A percentile compares a stretch with the other conserved stretches of the same genome.
Conservation (phyloP, 1,284 basidiomycete species). For the Sphagnurus paluster region DNA sequence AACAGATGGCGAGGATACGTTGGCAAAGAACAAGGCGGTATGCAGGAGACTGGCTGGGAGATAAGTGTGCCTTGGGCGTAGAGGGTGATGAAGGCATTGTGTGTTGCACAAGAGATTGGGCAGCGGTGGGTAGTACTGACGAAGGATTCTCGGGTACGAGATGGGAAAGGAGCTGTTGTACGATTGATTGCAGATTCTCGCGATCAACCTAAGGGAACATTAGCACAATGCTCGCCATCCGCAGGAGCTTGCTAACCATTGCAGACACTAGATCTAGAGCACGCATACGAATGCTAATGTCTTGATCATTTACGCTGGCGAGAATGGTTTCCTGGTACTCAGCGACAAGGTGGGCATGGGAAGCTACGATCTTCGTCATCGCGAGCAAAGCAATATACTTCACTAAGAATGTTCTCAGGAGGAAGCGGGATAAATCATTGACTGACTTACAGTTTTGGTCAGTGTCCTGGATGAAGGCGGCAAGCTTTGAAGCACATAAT, state of each 20-base stretch:
- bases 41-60: constrained; percentile 68
- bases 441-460: constrained; percentile 90
- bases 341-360: constrained; percentile 88
- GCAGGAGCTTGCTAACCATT: constrained; percentile 61
- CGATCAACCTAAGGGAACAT: constrained; percentile 62
- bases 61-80: constrained; percentile 35
- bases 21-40: constrained; percentile 85
- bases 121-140: constrained; percentile 53
- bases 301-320: constrained; percentile 87
- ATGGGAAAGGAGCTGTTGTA: constrained; percentile 85
- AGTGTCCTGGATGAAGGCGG: constrained; percentile 86
- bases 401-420: constrained; percentile 49
- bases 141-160: constrained; percentile 64
- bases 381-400: constrained; percentile 97
- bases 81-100: constrained; percentile 39
- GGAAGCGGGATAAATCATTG: neutral
- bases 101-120: constrained; percentile 60
- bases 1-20: constrained; percentile 81
- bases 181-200: constrained; percentile 85
- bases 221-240: constrained; percentile 5
- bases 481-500: constrained; percentile 92
- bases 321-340: constrained; percentile 94
- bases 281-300: constrained; percentile 94
- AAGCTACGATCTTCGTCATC: constrained; percentile 93
- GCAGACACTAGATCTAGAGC: constrained; percentile 92